A percentile compares a stretch with the other conserved stretches of the same genome.
phyloP scores from a whole-genome alignment of 202 grass and related monocot genomes.

The Zizania palustris region DNA sequence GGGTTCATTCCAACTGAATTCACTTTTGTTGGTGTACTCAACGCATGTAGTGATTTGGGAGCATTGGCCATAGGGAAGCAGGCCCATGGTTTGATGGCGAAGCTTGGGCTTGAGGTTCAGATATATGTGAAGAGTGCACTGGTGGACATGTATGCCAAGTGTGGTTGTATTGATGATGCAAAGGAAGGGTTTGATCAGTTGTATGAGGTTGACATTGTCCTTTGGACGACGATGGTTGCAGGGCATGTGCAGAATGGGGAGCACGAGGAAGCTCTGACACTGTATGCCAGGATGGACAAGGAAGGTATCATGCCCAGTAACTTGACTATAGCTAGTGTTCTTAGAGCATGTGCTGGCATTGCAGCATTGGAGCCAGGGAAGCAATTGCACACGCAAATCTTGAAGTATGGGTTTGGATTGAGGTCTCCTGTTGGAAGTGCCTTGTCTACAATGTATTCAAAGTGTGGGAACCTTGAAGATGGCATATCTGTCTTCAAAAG shows the following conservation, averaged over 20 bases:
- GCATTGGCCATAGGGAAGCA: slow-evolving; percentile 61
- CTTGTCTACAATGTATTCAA: slow-evolving; percentile 85
- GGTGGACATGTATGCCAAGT: slow-evolving; percentile 81
- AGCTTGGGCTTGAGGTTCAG: slow-evolving; percentile 68
- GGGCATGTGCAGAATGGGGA: slow-evolving; percentile 85
- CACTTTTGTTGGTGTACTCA: slow-evolving; percentile 76
- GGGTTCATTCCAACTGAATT: slow-evolving; percentile 69
- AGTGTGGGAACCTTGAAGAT: slow-evolving; percentile 74
- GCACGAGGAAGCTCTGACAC: slow-evolving; percentile 57
- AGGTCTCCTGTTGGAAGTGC: slow-evolving; percentile 66
- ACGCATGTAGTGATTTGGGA: slow-evolving; percentile 56
- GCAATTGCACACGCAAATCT: slow-evolving; percentile 61
- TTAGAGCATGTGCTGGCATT: slow-evolving; percentile 67
- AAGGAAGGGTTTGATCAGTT: slow-evolving; percentile 65
- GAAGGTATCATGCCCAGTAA: slow-evolving; percentile 59
- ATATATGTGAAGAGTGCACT: slow-evolving; percentile 76
- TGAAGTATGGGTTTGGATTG: slow-evolving; percentile 69
- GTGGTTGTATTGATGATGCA: slow-evolving; percentile 61
- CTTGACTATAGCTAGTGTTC: slow-evolving; percentile 57
- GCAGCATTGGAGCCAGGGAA: slow-evolving; percentile 70
- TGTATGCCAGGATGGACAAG: slow-evolving; percentile 70
- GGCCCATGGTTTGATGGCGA: slow-evolving; percentile 64
- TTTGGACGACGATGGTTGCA: slow-evolving; percentile 73
- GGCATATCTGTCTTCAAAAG: slow-evolving; percentile 60
- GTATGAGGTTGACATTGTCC: slow-evolving; percentile 56